phyloP scores from a whole-genome alignment of 352 stramenopile species.

The Globisporangium alternatum region DNA sequence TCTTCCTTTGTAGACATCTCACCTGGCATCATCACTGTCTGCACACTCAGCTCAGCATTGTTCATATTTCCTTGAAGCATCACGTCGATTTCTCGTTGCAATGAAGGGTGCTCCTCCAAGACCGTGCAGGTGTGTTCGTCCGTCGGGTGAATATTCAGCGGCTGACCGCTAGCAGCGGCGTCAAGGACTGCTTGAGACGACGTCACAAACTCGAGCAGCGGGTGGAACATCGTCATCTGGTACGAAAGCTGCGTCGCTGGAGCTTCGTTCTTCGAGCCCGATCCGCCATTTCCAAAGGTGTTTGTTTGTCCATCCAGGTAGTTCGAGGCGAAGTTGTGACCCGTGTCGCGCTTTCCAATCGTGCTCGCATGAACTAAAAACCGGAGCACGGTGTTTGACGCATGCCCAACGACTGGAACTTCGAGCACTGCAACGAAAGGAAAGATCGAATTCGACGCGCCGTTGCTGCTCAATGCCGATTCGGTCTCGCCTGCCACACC shows the following conservation, averaged over 20 bases:
- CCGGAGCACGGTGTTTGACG: slow-evolving; percentile 80
- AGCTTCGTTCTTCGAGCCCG: slow-evolving; percentile 35
- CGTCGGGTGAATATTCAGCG: slow-evolving; percentile 70
- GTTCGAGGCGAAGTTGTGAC: slow-evolving; percentile 22
- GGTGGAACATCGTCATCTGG: slow-evolving; percentile 87
- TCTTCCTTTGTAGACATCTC: slow-evolving; percentile 74
- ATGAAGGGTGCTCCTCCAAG: slow-evolving; percentile 59
- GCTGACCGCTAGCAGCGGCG: slow-evolving; percentile 72
- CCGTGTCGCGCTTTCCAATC: slow-evolving; percentile 60
- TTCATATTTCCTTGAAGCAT: slow-evolving; percentile 69
- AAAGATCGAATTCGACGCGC: slow-evolving; percentile 60
- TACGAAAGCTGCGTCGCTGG: slow-evolving; percentile 53
- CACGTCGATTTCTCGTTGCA: slow-evolving; percentile 66
- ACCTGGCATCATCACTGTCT: slow-evolving; percentile 87
- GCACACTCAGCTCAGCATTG: slow-evolving; percentile 81
- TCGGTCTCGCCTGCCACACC: slow-evolving; percentile 64
- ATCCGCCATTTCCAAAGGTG: slow-evolving; percentile 32
- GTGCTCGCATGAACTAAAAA: slow-evolving; percentile 85
- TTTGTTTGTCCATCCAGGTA: slow-evolving; percentile 39
- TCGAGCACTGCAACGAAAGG: slow-evolving; percentile 85
- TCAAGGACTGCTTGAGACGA: slow-evolving; percentile 83
- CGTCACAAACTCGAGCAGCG: slow-evolving; percentile 83
- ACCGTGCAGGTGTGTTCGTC: slow-evolving; percentile 79
- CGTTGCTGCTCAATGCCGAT: slow-evolving; percentile 54
- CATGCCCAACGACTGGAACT: slow-evolving; percentile 74